Conservation (phyloP, 2,329 filamentous ascomycete genomes). For the Shiraia bambusicola region DNA sequence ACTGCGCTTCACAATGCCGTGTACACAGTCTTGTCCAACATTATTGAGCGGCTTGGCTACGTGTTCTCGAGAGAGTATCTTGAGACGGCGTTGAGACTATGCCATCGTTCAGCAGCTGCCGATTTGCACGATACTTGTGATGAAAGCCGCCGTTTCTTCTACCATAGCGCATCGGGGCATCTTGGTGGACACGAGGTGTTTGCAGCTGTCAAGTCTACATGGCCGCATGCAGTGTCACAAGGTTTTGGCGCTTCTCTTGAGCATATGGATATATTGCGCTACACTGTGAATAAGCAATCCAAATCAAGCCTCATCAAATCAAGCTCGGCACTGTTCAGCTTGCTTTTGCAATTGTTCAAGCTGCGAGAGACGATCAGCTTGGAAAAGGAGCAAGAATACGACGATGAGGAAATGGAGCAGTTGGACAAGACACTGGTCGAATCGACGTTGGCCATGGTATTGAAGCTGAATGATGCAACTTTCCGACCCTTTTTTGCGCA, state of each 20-base stretch:
- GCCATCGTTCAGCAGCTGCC: constrained; percentile 68
- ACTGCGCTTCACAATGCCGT: constrained; percentile 75
- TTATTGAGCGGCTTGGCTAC: constrained; percentile 82
- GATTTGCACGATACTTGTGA: constrained; percentile 63
- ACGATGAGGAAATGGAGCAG: constrained; percentile 55
- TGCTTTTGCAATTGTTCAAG: constrained; percentile 62
- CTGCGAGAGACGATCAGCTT: constrained; percentile 53
- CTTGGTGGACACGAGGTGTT: constrained; percentile 78
- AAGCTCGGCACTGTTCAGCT: constrained; percentile 64
- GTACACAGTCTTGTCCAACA: constrained; percentile 75
- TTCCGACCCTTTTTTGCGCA: constrained; percentile 90
- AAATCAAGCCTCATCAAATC: constrained; percentile 81
- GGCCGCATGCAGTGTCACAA: constrained; percentile 62
- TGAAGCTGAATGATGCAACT: constrained; percentile 91
- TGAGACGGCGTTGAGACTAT: constrained; percentile 69
- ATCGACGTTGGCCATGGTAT: constrained; percentile 82
- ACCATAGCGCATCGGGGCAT: constrained; percentile 73
- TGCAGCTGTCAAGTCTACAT: constrained; percentile 70
- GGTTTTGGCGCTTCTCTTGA: constrained; percentile 65
- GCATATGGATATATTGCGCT: constrained; percentile 67
- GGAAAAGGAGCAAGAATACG: constrained; percentile 47
- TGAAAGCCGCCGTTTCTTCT: constrained; percentile 67
- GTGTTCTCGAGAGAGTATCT: constrained; percentile 80
- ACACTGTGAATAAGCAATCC: constrained; percentile 72
- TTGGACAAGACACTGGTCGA: constrained; percentile 69